Evolutionary conservation across 306 rosid species (phyloP).

Genomic region (Prunus mume): DNA sequence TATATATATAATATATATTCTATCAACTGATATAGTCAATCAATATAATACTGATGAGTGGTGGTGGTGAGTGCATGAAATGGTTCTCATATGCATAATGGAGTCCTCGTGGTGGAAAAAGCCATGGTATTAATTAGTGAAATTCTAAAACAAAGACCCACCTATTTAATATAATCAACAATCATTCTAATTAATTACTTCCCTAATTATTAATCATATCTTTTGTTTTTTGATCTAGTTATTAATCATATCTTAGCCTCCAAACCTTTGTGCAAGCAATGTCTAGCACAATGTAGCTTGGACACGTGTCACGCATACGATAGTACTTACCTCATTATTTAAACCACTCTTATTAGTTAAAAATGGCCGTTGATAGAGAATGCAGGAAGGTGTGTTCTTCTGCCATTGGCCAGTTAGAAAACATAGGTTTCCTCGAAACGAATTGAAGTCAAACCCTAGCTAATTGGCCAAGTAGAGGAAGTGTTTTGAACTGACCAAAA

Average conservation of each 20-base stretch:
- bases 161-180: background rate
- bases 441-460: background rate
- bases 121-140: background rate
- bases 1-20: no score
- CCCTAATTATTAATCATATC: background rate
- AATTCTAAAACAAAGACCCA: background rate
- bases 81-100: background rate
- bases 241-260: background rate
- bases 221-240: background rate
- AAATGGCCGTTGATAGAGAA: background rate
- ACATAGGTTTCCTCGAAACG: constrained; percentile 7
- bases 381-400: background rate
- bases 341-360: background rate
- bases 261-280: background rate
- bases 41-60: background rate
- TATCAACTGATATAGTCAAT: background rate
- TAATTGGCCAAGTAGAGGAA: background rate
- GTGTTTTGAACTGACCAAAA: background rate
- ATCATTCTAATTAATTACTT: background rate
- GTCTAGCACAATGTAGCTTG: background rate
- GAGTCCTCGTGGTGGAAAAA: background rate
- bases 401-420: background rate
- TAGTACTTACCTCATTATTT: background rate
- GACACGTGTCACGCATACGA: background rate
- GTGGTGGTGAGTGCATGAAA: background rate